Percentiles rank a stretch among this genome's conserved stretches.
phyloP scores from a whole-genome alignment of 352 stramenopile genomes.

The Globisporangium polare region DNA sequence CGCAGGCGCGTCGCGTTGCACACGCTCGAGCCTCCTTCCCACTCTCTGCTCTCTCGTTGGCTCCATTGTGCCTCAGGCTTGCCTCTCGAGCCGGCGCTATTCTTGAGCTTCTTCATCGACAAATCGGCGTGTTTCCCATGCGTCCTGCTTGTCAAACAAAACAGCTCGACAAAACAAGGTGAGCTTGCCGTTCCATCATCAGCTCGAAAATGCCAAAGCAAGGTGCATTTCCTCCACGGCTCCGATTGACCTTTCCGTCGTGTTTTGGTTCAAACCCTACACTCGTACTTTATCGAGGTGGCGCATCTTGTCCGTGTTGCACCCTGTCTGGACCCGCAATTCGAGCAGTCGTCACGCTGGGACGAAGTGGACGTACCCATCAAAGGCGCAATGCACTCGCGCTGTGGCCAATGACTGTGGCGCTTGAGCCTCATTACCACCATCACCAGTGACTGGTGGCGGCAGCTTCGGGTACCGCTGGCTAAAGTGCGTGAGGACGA shows the following conservation, averaged over 20 bases:
- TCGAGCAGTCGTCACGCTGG: constrained; percentile 5
- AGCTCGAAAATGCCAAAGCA: not conserved
- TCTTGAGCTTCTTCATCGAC: not conserved
- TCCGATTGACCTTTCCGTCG: not conserved
- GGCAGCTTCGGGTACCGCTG: constrained; percentile 67
- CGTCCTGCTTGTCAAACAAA: not conserved
- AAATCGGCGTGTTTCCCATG: not conserved
- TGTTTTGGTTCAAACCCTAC: not conserved
- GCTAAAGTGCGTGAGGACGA: constrained; percentile 96
- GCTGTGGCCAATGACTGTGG: too few species aligned
- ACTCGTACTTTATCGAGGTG: constrained; percentile 7
- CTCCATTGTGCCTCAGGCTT: too few species aligned
- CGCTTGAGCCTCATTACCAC: not conserved
- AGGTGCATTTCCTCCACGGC: too few species aligned
- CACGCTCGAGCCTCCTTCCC: too few species aligned
- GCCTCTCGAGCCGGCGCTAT: too few species aligned
- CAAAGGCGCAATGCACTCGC: constrained; percentile 16
- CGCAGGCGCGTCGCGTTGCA: too few species aligned
- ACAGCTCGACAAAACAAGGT: not conserved
- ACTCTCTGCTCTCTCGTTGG: too few species aligned
- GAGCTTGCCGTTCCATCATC: not conserved
- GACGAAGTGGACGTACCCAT: constrained; percentile 9
- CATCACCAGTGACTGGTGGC: constrained; percentile 18
- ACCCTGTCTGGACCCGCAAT: not conserved
- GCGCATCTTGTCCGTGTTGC: not conserved